These are phyloP conservation scores for Westerdykella ornata DNA, from an alignment of 2,329 filamentous ascomycete genomes.

Conservation along the genomic window DNA sequence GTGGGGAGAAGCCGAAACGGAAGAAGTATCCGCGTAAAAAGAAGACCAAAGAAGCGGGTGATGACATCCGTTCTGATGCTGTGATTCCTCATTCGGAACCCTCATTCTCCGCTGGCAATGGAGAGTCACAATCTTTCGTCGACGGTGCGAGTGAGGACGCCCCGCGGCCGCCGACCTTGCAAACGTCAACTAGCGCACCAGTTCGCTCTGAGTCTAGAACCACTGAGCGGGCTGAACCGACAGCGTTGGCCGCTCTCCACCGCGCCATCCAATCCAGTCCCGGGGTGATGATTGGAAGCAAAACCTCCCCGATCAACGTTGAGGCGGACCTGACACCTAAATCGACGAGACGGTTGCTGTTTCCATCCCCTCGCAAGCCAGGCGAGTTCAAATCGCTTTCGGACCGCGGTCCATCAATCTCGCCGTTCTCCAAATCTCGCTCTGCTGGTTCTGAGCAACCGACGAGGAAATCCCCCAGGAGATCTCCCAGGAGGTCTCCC, in stretches of 20 bases:
- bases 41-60: conserved; percentile 43
- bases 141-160: not conserved
- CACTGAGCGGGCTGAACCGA: conserved; percentile 2
- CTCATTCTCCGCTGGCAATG: conserved; percentile 6
- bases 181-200: not conserved
- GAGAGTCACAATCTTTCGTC: not conserved
- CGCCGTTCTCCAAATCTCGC: conserved; percentile 2
- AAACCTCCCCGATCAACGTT: conserved; percentile 45
- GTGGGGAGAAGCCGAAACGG: conserved; percentile 39
- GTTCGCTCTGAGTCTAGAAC: not conserved
- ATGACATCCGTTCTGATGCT: conserved; percentile 38
- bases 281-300: conserved; percentile 45
- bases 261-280: conserved; percentile 58
- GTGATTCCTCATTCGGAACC: conserved; percentile 27
- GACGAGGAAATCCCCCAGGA: not conserved
- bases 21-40: conserved; percentile 27
- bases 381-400: conserved; percentile 56
- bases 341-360: conserved; percentile 64
- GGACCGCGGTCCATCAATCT: conserved; percentile 34
- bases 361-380: conserved; percentile 67
- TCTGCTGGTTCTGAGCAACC: not conserved
- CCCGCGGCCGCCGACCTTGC: no score
- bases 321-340: conserved; percentile 50
- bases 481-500: not conserved
- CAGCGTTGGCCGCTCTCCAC: conserved; percentile 38